A percentile compares a stretch with the other conserved stretches of the same genome.
Conservation (phyloP, 169 alveolate species). For the Cryptosporidium canis region DNA sequence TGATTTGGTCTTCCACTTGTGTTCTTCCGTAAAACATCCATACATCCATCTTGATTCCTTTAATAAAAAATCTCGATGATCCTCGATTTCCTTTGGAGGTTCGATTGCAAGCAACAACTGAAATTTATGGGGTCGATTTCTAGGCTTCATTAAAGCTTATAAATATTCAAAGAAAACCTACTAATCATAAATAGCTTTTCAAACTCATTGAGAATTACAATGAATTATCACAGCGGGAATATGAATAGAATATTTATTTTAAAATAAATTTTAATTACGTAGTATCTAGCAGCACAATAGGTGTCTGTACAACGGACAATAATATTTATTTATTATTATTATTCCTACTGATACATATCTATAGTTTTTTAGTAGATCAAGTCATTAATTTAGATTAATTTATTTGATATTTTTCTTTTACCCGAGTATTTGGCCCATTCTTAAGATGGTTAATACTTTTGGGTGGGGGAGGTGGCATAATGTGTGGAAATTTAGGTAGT, state of each 20-base stretch:
- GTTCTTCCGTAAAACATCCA: conserved; percentile 45
- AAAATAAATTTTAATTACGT: neutral
- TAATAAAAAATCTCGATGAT: conserved; percentile 58
- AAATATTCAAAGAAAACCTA: neutral
- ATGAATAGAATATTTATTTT: neutral
- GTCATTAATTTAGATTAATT: neutral
- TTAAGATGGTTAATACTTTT: neutral
- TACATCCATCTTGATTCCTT: conserved; percentile 69
- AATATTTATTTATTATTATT: neutral
- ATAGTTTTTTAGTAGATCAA: too few species aligned
- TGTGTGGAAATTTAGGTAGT: conserved; percentile 15
- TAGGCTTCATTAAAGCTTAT: neutral
- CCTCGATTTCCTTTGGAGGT: conserved; percentile 62
- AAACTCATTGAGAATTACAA: neutral
- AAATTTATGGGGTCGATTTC: conserved; percentile 10
- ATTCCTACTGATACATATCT: neutral
- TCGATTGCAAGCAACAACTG: neutral
- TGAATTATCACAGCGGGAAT: neutral
- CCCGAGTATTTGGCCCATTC: neutral
- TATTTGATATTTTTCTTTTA: neutral
- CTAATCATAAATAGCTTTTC: neutral
- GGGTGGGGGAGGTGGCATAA: conserved; percentile 49
- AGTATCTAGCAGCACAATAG: neutral
- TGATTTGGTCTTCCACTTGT: conserved; percentile 55
- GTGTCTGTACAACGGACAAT: neutral